Evolutionary conservation across 257 asterid species (phyloP).

Genomic region (Solanum ossicruentum): DNA sequence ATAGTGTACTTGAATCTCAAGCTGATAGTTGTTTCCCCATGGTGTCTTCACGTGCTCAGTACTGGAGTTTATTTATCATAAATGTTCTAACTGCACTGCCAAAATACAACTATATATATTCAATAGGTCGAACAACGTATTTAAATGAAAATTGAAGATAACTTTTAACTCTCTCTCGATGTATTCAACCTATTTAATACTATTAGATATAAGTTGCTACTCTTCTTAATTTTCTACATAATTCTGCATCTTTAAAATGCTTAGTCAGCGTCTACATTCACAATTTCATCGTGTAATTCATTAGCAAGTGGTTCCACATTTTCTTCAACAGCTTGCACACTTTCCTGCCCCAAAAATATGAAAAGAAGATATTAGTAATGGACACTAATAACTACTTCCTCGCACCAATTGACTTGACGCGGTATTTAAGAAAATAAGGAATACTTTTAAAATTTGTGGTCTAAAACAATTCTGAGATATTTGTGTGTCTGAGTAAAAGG

Average conservation of each 20-base stretch:
- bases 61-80: not conserved
- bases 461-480: no score
- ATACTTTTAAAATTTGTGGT: no score
- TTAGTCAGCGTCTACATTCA: not conserved
- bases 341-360: not conserved
- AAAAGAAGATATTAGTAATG: no score
- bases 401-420: no score
- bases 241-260: not conserved
- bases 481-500: no score
- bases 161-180: not conserved
- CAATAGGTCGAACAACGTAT: not conserved
- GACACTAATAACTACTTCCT: no score
- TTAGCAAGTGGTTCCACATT: not conserved
- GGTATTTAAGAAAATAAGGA: no score
- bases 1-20: not conserved
- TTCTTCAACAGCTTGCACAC: not conserved
- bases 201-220: not conserved
- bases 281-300: not conserved
- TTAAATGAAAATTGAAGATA: not conserved
- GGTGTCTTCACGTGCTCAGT: not conserved
- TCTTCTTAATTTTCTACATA: not conserved
- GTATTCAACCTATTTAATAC: not conserved
- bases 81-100: not conserved
- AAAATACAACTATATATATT: not conserved
- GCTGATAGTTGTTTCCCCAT: not conserved